These are phyloP conservation scores for Sphaerostilbella broomeana DNA, from an alignment of 2,329 filamentous ascomycete genomes.

Conservation along the genomic window DNA sequence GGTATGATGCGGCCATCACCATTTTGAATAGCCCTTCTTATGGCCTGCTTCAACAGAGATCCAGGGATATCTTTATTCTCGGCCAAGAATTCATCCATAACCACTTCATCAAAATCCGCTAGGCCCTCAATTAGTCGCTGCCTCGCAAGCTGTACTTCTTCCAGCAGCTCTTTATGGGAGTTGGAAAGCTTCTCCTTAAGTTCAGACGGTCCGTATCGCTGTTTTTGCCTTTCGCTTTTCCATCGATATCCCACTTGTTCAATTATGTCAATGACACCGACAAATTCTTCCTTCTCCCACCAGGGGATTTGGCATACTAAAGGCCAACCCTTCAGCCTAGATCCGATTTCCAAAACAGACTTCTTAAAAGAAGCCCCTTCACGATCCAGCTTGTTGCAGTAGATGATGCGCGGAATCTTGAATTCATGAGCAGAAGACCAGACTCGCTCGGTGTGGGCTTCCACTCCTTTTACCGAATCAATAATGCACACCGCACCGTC, in stretches of 20 bases:
- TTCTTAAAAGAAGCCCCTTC: slow-evolving; percentile 74
- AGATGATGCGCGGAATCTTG: slow-evolving; percentile 72
- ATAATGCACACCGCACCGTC: slow-evolving; percentile 91
- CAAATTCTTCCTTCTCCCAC: slow-evolving; percentile 77
- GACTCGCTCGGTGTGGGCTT: slow-evolving; percentile 94
- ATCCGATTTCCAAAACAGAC: slow-evolving; percentile 79
- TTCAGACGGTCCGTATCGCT: slow-evolving; percentile 23
- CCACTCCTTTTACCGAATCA: slow-evolving; percentile 87
- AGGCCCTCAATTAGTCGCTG: slow-evolving; percentile 73
- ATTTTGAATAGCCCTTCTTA: slow-evolving; percentile 64
- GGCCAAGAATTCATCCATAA: slow-evolving; percentile 80
- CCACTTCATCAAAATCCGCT: slow-evolving; percentile 79
- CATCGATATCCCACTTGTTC: slow-evolving; percentile 70
- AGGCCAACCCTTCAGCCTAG: slow-evolving; percentile 74
- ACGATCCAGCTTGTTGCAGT: slow-evolving; percentile 73
- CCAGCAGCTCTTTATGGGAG: slow-evolving; percentile 46
- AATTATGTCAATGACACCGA: slow-evolving; percentile 79
- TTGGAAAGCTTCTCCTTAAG: slow-evolving; percentile 34
- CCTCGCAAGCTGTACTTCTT: slow-evolving; percentile 70
- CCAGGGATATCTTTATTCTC: slow-evolving; percentile 67
- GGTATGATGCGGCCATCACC: slow-evolving; percentile 71
- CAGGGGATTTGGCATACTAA: slow-evolving; percentile 92
- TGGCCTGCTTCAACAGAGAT: slow-evolving; percentile 60
- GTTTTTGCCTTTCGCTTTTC: slow-evolving; percentile 41
- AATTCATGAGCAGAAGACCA: slow-evolving; percentile 88